Evolutionary conservation across 2,329 filamentous ascomycete genomes (phyloP), one percentile per base, ranked within the genome.

Genomic region (Cladosporium halotolerans): DNA sequence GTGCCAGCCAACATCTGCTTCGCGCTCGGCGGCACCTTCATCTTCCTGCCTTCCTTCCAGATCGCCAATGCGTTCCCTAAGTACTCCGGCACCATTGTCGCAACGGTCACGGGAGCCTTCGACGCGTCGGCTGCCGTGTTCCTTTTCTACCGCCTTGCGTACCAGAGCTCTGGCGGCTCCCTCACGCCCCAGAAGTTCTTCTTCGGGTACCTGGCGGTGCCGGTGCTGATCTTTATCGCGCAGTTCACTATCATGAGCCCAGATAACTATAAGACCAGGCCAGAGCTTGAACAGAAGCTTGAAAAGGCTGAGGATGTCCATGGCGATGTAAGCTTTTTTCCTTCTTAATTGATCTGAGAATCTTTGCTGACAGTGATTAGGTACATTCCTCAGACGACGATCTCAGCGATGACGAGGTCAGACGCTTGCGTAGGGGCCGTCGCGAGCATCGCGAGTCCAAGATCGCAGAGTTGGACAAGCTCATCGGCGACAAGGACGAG

Each of bases 261-360:
- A 2, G 64, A 66, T 1, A 72, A 69, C 1, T 74, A 74, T 63
- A 72, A 74, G 60, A 75, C 72, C 0, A 80, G 90, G 1, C 87
- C 88, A 39, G 89, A 96, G 69, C 78, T 91, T 1, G 88, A 89
- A 45, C 88, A 95, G 68, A 79, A 96, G 47, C 83, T 93, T 4
- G 80, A 83, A 53, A 81, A 89, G 64, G 85, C 83, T 13, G 84
- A 89, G 60, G 72, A 74, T 32, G 73, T 66, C 13, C 62, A 64
- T 23, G 60, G 61, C 68, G 57, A 73, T 70, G 71, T 64, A 46
- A 53, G 55, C 43, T 8, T 11, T 28, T 23, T 6, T 6, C 19
- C 13, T n/a, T 5, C 11, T 34, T 13, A 9, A 38, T 23, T 18
- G 8, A 31, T 23, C 10, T 31, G 10, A 16, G 16, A 39, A 38